Conservation (phyloP, 805 yeast species). For the Starmerella stigmatis region DNA sequence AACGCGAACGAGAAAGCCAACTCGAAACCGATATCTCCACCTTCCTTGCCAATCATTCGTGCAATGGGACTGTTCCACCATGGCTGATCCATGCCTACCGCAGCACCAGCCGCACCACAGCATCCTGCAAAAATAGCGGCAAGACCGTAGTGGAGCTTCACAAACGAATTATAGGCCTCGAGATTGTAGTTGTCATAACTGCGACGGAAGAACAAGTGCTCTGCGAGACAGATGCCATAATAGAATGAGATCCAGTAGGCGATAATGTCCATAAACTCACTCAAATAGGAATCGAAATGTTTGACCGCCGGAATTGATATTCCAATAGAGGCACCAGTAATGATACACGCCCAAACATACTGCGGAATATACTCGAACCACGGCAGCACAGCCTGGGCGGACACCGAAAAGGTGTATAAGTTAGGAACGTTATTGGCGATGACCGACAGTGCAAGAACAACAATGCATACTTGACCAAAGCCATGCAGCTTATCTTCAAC, state of each 20-base stretch:
- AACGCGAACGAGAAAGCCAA: slow-evolving; percentile 59
- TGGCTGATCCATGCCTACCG: slow-evolving; percentile 73
- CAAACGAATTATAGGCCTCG: slow-evolving; percentile 47
- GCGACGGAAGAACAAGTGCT: slow-evolving; percentile 69
- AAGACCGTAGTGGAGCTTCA: slow-evolving; percentile 57
- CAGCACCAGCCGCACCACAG: slow-evolving; percentile 78
- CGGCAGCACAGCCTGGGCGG: slow-evolving; percentile 77
- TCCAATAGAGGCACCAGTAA: slow-evolving; percentile 68
- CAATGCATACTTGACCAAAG: slow-evolving; percentile 84
- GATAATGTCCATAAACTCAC: slow-evolving; percentile 81
- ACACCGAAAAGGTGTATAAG: slow-evolving; percentile 80
- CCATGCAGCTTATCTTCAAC: slow-evolving; percentile 74
- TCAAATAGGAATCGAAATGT: slow-evolving; percentile 60
- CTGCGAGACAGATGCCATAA: slow-evolving; percentile 62
- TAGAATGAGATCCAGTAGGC: slow-evolving; percentile 87
- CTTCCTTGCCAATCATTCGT: slow-evolving; percentile 45
- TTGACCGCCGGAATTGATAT: slow-evolving; percentile 84
- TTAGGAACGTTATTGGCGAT: slow-evolving; percentile 89
- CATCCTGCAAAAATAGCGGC: slow-evolving; percentile 74
- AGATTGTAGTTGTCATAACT: slow-evolving; percentile 54
- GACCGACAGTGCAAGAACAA: slow-evolving; percentile 71
- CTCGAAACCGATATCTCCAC: slow-evolving; percentile 86
- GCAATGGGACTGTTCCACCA: slow-evolving; percentile 76
- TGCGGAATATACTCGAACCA: slow-evolving; percentile 68
- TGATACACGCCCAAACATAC: slow-evolving; percentile 67